Base-by-base conservation (phyloP, 2,329 filamentous ascomycete species). In the Paraconiothyrium sp. region DNA sequence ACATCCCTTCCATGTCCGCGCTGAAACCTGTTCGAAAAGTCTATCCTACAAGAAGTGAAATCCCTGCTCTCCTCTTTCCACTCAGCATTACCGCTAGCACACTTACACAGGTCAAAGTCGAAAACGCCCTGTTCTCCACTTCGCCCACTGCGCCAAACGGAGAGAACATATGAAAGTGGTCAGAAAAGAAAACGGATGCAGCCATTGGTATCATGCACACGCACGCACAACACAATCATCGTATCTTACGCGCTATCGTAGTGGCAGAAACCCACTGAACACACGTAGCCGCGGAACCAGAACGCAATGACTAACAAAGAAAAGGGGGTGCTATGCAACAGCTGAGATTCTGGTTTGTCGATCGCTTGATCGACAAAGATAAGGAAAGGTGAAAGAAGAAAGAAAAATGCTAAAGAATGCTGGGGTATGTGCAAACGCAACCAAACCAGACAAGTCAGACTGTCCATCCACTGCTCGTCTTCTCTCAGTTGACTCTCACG, bases 401-500 rank as follows among this genome's bases (percentile, higher is more conserved):
- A 24, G 8, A 24, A 46, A 24, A 24, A 13, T 44, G 16, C 41
- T 22, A 10, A 24, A 46, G 43, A 46, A 46, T 46, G 43, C 20
- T 20, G 41, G 43, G 20, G 43, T 24, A 48, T 48, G 46, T 48
- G 46, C 46, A 48, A 48, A 32, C 46, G 24, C 24, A 32, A 32
- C 46, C 11, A 16, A 48, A 20, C 30, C 11, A 2, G 14, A 37
- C 35, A 37, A 10, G 35, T 37, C 35, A 14, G 10, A 37, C 4
- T 4, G 4, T 37, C 35, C 35, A 10, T 14, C 14, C 35, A 10
- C 35, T 3, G 10, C 35, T 37, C 35, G 10, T 37, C 35, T 5
- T 37, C 3, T 32, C 30, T 62, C 68, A 78, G 55, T 71, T 74
- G 54, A 78, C 73, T 48, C 68, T 63, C 6, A 78, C 72, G 11